Evolutionary conservation across 805 yeast genomes (phyloP), one percentile per base, ranked within the genome.

Genomic region (Starmerella asiatica): DNA sequence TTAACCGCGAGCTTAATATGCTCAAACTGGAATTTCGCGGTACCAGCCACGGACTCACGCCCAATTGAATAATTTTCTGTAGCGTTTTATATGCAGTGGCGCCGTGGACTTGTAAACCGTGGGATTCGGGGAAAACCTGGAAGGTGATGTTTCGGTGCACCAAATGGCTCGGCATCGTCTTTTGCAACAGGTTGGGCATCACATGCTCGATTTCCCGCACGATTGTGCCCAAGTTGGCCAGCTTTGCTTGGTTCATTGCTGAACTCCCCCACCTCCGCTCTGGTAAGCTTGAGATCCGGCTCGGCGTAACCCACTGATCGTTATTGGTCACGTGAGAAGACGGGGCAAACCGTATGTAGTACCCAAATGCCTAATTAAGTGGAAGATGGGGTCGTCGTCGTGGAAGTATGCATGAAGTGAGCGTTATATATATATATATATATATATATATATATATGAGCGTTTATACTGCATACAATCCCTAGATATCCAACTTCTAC

Each of bases 191-290:
- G 9, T 36, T 36, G 11, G 63, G 62, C 26, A 54, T 48, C 3
- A 42, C 37, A 11, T 32, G 23, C 39, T 50, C 52, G 32, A 58
- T 44, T 11, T 27, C 34, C 20, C 51, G 52, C n/a, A 56, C 44
- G 15, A 49, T 40, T 26, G 38, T 21, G 16, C 62, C 62, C 34
- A 51, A 46, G 35, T 57, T 57, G 30, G 59, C 58, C 34, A 53
- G 45, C 34, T 48, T 49, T 32, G 33, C 34, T 38, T 55, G 59
- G 32, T 26, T 32, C 48, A 44, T 44, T n/a, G n/a, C n/a, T n/a
- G n/a, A n/a, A n/a, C n/a, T n/a, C n/a, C n/a, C n/a, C n/a, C n/a
- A 1, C 20, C 21, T 15, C 9, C n/a, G 15, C 31, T 8, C n/a
- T n/a, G n/a, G n/a, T n/a, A n/a, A n/a, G n/a, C n/a, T n/a, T n/a